phyloP scores from a whole-genome alignment of 176 grass and related monocot genomes.

The Musa beccarii region DNA sequence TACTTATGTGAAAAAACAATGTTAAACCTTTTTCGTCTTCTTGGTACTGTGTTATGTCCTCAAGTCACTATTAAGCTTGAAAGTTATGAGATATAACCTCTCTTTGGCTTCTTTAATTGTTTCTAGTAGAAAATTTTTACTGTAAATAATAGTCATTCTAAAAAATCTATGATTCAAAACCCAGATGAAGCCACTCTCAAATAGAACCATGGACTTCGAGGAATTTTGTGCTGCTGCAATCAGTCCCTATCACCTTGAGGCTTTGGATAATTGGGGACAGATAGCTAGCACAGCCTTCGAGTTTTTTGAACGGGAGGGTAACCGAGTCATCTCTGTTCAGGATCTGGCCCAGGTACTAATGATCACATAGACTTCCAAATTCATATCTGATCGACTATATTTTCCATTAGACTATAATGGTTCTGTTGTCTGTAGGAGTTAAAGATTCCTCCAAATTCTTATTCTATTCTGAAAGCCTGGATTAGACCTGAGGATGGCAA shows the following conservation, averaged over 20 bases:
- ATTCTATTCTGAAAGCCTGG: not conserved
- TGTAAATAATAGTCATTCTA: too few relatives aligned
- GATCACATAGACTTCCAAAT: not conserved
- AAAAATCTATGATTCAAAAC: not conserved
- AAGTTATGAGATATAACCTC: too few relatives aligned
- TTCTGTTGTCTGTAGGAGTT: not conserved
- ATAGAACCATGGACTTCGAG: not conserved
- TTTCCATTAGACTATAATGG: not conserved
- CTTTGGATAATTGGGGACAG: not conserved
- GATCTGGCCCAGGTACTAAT: not conserved
- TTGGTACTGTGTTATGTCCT: not conserved
- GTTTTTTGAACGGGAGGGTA: conserved; percentile 1
- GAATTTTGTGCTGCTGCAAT: conserved; percentile 3
- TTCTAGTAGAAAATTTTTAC: too few relatives aligned
- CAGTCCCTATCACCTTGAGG: conserved; percentile 8
- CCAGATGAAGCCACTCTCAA: not conserved
- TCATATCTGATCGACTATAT: not conserved
- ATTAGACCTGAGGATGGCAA: not conserved
- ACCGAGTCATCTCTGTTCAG: not conserved
- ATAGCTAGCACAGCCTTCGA: not conserved
- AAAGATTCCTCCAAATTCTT: not conserved
- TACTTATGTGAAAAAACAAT: not conserved
- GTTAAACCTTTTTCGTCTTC: not conserved
- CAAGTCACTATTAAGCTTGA: not conserved
- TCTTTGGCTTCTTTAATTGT: too few relatives aligned